phyloP scores from a whole-genome alignment of 2,329 filamentous ascomycete species.

The Neofusicoccum ribis region DNA sequence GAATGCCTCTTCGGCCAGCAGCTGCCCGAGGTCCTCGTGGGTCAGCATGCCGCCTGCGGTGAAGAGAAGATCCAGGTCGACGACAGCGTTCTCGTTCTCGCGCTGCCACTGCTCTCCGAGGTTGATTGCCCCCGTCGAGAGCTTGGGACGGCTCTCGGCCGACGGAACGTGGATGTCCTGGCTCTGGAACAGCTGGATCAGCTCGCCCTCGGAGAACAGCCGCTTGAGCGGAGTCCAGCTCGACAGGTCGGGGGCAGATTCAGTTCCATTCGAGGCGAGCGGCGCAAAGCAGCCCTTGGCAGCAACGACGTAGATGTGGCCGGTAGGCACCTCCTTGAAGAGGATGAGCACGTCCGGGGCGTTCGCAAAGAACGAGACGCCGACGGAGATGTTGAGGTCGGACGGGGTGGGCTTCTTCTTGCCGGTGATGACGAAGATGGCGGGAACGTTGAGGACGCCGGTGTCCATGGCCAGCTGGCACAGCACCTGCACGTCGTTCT shows the following conservation, averaged over 20 bases:
- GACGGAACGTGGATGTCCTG: slow-evolving; percentile 24
- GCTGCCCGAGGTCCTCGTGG: slow-evolving; percentile 24
- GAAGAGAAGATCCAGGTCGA: slow-evolving; percentile 29
- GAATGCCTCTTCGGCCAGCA: slow-evolving; percentile 34
- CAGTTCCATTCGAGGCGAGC: slow-evolving; percentile 10
- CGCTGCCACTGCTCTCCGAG: slow-evolving; percentile 30
- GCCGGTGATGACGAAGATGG: slow-evolving; percentile 30
- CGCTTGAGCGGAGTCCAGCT: slow-evolving; percentile 27
- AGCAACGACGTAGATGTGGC: slow-evolving; percentile 30
- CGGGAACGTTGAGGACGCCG: slow-evolving; percentile 26
- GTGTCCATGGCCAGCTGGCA: slow-evolving; percentile 25
- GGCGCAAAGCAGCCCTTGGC: slow-evolving; percentile 34
- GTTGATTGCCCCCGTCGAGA: slow-evolving; percentile 21
- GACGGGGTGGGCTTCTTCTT: slow-evolving; percentile 24
- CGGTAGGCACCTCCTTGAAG: slow-evolving; percentile 30
- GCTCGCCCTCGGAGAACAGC: slow-evolving; percentile 25
- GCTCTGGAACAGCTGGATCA: slow-evolving; percentile 25
- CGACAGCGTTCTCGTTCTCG: slow-evolving; percentile 20
- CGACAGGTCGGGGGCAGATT: slow-evolving; percentile 23
- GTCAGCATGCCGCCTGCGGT: slow-evolving; percentile 23
- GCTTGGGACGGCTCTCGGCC: slow-evolving; percentile 23
- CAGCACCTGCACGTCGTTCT: slow-evolving; percentile 26
- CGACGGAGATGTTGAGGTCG: slow-evolving; percentile 33
- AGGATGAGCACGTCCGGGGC: slow-evolving; percentile 32
- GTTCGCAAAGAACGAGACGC: slow-evolving; percentile 36